Evolutionary conservation across 805 yeast genomes (phyloP).

Genomic region (Torulaspora maleeae): DNA sequence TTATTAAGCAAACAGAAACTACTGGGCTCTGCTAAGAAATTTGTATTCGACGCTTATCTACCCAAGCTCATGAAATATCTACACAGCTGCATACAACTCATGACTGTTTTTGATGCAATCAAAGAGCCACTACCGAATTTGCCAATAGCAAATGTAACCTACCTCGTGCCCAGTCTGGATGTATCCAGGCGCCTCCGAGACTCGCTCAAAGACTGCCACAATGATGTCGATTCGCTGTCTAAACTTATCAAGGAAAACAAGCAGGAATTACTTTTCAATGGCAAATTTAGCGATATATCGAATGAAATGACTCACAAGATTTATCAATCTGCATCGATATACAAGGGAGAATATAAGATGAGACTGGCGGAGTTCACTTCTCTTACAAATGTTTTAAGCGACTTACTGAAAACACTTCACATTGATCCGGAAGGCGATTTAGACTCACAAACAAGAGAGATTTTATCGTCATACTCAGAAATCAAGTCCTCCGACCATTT

Average conservation of each 20-base stretch:
- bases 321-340: constrained; percentile 8
- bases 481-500: not conserved
- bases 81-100: constrained; percentile 19
- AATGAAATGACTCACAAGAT: constrained; percentile 5
- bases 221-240: constrained; percentile 10
- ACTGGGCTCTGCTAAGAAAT: constrained; percentile 31
- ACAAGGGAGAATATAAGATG: constrained; percentile 18
- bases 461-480: constrained; percentile 3
- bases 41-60: constrained; percentile 32
- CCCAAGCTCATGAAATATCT: constrained; percentile 29
- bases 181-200: constrained; percentile 2
- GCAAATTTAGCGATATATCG: constrained; percentile 22
- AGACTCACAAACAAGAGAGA: constrained; percentile 7
- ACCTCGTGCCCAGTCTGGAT: constrained; percentile 21
- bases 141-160: constrained; percentile 8
- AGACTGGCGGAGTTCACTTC: constrained; percentile 14
- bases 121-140: constrained; percentile 12
- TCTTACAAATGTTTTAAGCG: constrained; percentile 14
- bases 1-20: constrained; percentile 35
- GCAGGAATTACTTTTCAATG: constrained; percentile 20
- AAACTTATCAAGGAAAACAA: constrained; percentile 22
- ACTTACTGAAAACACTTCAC: constrained; percentile 23
- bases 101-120: constrained; percentile 13
- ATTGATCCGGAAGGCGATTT: constrained; percentile 11
- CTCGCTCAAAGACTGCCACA: constrained; percentile 3